phyloP scores from a whole-genome alignment of 2,329 filamentous ascomycete species.

The Ascomycota sp. region DNA sequence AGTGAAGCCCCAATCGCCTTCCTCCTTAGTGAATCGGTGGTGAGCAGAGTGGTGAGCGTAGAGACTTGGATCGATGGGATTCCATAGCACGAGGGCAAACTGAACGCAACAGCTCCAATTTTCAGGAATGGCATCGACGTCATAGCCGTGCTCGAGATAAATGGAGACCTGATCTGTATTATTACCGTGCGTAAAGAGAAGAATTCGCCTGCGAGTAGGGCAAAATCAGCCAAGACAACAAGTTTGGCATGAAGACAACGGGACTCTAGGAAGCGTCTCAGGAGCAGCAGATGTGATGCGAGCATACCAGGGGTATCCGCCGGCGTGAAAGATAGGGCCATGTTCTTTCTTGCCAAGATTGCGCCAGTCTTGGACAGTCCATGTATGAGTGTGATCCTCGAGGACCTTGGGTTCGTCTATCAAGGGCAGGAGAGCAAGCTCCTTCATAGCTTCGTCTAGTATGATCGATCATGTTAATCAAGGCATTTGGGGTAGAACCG shows the following conservation, averaged over 20 bases:
- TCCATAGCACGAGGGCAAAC: constrained; percentile 87
- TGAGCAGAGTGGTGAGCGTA: constrained; percentile 69
- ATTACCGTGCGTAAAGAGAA: constrained; percentile 91
- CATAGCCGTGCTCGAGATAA: constrained; percentile 89
- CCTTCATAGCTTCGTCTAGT: constrained; percentile 67
- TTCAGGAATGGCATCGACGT: constrained; percentile 53
- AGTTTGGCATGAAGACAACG: neutral
- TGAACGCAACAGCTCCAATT: constrained; percentile 96
- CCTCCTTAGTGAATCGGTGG: constrained; percentile 88
- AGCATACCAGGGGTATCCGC: constrained; percentile 65
- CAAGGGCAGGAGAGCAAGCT: constrained; percentile 52
- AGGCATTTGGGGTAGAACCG: constrained; percentile 2
- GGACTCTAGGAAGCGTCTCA: neutral
- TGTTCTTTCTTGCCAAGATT: constrained; percentile 59
- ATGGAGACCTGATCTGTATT: constrained; percentile 86
- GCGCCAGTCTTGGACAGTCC: constrained; percentile 75
- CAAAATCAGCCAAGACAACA: neutral
- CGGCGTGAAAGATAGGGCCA: constrained; percentile 72
- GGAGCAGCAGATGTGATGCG: neutral
- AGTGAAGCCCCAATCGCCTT: constrained; percentile 98
- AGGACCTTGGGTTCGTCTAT: constrained; percentile 59
- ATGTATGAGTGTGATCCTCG: constrained; percentile 58
- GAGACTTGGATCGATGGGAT: constrained; percentile 76
- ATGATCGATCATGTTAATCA: neutral
- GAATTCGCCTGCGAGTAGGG: constrained; percentile 46